These are phyloP conservation scores for Lumnitzera racemosa DNA, from an alignment of 345 rosid genomes.

Conservation along the genomic window DNA sequence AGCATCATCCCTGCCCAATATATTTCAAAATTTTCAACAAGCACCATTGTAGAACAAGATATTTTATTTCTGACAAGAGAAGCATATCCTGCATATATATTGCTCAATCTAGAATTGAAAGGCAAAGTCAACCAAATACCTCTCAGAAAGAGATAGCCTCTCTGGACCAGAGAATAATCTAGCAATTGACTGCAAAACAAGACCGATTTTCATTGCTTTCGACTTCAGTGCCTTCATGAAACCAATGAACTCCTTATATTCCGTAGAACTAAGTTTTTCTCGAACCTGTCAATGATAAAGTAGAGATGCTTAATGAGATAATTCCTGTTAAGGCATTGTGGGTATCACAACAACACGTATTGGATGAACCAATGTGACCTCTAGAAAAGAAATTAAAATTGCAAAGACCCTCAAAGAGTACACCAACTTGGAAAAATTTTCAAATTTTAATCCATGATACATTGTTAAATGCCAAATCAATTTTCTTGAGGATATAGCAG, in stretches of 20 bases:
- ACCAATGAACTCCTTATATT: constrained; percentile 79
- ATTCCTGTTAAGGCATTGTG: neutral
- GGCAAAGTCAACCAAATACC: constrained; percentile 28
- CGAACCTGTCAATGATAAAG: constrained; percentile 37
- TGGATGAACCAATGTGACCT: no score
- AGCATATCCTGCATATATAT: neutral
- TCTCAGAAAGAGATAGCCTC: constrained; percentile 56
- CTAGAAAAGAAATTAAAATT: no score
- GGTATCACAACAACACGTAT: neutral
- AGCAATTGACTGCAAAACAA: constrained; percentile 56
- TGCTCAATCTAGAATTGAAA: neutral
- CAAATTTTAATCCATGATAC: no score
- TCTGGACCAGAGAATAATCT: constrained; percentile 60
- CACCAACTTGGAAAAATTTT: no score
- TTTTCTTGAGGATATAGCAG: no score
- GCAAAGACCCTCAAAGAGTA: no score
- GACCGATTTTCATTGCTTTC: constrained; percentile 49
- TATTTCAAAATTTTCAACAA: no score
- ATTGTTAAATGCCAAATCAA: no score
- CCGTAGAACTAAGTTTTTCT: constrained; percentile 61
- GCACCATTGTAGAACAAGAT: no score
- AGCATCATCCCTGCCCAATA: no score
- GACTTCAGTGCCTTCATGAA: constrained; percentile 83
- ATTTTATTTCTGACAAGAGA: neutral
- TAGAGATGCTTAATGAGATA: neutral